Conservation (phyloP, 176 grass and related monocot genomes). For the Lolium perenne region DNA sequence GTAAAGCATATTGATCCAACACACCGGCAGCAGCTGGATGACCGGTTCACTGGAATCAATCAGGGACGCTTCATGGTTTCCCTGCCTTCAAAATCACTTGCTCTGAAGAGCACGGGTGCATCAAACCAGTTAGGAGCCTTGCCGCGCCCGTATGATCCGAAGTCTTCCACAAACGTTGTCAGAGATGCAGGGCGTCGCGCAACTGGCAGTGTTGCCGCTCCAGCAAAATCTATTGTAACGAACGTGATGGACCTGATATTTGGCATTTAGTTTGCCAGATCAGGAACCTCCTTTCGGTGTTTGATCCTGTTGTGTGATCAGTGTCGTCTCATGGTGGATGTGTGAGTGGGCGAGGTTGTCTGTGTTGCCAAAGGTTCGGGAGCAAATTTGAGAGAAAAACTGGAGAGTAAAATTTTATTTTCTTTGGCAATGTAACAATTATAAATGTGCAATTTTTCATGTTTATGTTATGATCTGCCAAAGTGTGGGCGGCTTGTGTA, state of each 20-base stretch:
- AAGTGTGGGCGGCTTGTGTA: slow-evolving; percentile 33
- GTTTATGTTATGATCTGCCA: slow-evolving; percentile 34
- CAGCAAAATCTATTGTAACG: slow-evolving; percentile 73
- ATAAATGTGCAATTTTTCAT: slow-evolving; percentile 19
- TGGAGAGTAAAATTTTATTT: slow-evolving; percentile 10
- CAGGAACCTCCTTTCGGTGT: not conserved
- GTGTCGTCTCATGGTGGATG: not conserved
- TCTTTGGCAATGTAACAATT: slow-evolving; percentile 39
- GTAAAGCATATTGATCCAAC: slow-evolving; percentile 82
- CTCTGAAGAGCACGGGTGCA: slow-evolving; percentile 37
- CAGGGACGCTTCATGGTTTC: slow-evolving; percentile 84
- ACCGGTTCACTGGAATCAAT: slow-evolving; percentile 50
- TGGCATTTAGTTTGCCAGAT: slow-evolving; percentile 60
- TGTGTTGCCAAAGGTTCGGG: not conserved
- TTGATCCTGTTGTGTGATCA: not conserved
- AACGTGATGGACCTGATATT: slow-evolving; percentile 90
- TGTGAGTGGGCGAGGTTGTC: not conserved
- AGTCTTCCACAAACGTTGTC: slow-evolving; percentile 45
- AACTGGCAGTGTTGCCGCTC: slow-evolving; percentile 58
- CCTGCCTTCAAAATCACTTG: slow-evolving; percentile 52
- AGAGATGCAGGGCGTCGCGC: slow-evolving; percentile 48
- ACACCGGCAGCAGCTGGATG: slow-evolving; percentile 63
- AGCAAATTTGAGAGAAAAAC: not conserved
- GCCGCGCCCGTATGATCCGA: slow-evolving; percentile 55
- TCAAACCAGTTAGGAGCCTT: slow-evolving; percentile 57